Base-by-base conservation (phyloP, 352 stramenopile genomes). In the Saprolegnia diclina region DNA sequence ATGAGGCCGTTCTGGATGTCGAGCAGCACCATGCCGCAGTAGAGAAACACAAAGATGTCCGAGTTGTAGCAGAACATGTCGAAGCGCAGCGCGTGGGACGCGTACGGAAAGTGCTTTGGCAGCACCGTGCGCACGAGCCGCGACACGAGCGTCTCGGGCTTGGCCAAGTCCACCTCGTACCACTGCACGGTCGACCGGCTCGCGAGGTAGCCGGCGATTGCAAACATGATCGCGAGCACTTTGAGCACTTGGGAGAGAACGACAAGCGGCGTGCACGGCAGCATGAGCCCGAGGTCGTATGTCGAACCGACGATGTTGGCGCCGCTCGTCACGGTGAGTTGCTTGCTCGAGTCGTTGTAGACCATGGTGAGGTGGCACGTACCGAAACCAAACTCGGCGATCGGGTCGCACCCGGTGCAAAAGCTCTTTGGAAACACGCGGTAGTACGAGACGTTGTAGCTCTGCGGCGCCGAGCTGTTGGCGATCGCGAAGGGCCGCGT, bases 41-140 rank as follows among this genome's bases (percentile, higher is more conserved):
- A 56, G 2, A 40, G 0, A 69, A 61, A 29, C 1, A 69, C 63
- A 46, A 69, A 61, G 6, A 59, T 37, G 35, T 69, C 63, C 29
- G 42, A 61, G 63, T 69, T 63, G 46, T 61, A 69, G 63, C 63
- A 69, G 48, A 69, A 69, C 44, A 69, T 21, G 42, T 69, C 63
- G 48, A 69, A 69, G n/a, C 45, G 44, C 1, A 69, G 53, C 1
- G 63, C 63, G 53, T 53, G 38, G 37, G 29, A 54, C 1, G 22
- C 1, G 53, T 69, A 26, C 18, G 63, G 46, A 48, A 32, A 63
- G 40, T 63, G 46, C 63, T 69, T 62, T 10, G 63, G 63, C 16
- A 52, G 29, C 4, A 69, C 22, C 26, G 46, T 63, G 7, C 46
- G 5, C 7, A 69, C 16, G 5, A 69, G 2, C 13, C 50, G 48